Percentiles rank a stretch among this genome's conserved stretches.
phyloP scores from a whole-genome alignment of 2,329 filamentous ascomycete genomes.

The Cladorrhinum sp. region DNA sequence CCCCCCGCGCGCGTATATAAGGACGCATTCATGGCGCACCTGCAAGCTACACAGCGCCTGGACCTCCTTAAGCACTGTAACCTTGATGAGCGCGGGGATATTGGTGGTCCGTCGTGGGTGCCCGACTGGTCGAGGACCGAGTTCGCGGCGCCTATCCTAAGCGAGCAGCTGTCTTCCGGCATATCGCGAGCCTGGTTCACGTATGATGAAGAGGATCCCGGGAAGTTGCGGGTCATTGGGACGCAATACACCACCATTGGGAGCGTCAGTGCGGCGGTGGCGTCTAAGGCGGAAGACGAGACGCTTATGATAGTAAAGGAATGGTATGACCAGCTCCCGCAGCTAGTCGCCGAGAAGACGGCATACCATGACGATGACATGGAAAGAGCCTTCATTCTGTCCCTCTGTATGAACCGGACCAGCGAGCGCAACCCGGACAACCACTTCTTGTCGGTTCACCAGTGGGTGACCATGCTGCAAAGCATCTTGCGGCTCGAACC shows the following conservation, averaged over 20 bases:
- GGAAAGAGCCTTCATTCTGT: constrained; percentile 3
- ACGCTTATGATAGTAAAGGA: constrained; percentile 4
- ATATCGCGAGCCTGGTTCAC: constrained; percentile 6
- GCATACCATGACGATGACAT: constrained; percentile 1
- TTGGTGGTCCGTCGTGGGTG: constrained; percentile 8
- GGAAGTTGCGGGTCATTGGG: constrained; percentile 1
- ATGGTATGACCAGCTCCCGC: constrained; percentile 2
- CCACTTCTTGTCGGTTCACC: background rate
- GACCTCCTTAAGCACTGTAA: constrained; percentile 6
- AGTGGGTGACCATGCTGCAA: constrained; percentile 2
- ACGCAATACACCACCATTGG: background rate
- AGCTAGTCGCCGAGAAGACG: background rate
- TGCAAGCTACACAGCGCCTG: background rate
- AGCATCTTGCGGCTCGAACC: background rate
- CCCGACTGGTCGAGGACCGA: constrained; percentile 3
- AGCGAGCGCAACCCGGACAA: background rate
- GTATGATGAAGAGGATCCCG: background rate
- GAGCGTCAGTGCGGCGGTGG: background rate
- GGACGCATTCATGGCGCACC: background rate
- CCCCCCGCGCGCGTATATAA: background rate
- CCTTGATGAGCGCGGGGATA: background rate
- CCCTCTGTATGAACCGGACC: constrained; percentile 10
- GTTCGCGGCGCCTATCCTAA: background rate
- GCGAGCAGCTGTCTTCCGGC: background rate
- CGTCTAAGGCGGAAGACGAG: constrained; percentile 1